Conservation (phyloP, 1,139 yeast species). For the Candida glucosophila region DNA sequence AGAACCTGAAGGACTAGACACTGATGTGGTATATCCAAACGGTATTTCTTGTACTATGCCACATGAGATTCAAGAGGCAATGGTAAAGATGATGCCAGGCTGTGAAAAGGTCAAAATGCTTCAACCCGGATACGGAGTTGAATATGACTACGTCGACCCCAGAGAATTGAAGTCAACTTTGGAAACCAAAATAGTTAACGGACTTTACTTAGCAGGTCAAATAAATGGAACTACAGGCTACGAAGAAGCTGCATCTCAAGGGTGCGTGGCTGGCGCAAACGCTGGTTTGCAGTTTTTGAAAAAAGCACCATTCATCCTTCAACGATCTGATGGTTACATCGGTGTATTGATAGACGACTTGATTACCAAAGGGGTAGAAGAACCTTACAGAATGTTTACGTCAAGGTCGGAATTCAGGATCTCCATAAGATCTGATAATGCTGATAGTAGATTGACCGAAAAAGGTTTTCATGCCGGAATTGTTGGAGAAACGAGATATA, state of each 20-base stretch:
- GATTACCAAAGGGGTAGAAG: slow-evolving; percentile 92
- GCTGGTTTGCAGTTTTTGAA: slow-evolving; percentile 53
- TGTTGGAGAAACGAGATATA: slow-evolving; percentile 54
- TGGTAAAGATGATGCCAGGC: slow-evolving; percentile 78
- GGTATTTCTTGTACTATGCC: slow-evolving; percentile 98
- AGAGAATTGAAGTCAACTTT: slow-evolving; percentile 70
- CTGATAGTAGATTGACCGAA: slow-evolving; percentile 74
- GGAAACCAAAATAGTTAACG: slow-evolving; percentile 74
- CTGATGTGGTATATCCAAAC: slow-evolving; percentile 85
- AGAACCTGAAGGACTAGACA: slow-evolving; percentile 90
- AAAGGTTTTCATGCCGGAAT: slow-evolving; percentile 63
- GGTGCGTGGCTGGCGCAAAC: slow-evolving; percentile 90
- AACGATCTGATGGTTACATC: slow-evolving; percentile 77
- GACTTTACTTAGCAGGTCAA: slow-evolving; percentile 89
- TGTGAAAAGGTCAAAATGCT: slow-evolving; percentile 79
- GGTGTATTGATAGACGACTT: slow-evolving; percentile 93
- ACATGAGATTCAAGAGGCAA: slow-evolving; percentile 71
- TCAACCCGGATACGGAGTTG: slow-evolving; percentile 98
- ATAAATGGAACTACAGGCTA: slow-evolving; percentile 98
- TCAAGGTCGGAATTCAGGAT: slow-evolving; percentile 91
- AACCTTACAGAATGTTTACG: slow-evolving; percentile 97
- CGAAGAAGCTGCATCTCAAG: slow-evolving; percentile 98
- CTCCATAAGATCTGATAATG: slow-evolving; percentile 87
- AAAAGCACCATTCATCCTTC: slow-evolving; percentile 43
- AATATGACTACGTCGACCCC: slow-evolving; percentile 94